Evolutionary conservation across 2,329 filamentous ascomycete species (phyloP).

Genomic region (Diaporthe caulivora): DNA sequence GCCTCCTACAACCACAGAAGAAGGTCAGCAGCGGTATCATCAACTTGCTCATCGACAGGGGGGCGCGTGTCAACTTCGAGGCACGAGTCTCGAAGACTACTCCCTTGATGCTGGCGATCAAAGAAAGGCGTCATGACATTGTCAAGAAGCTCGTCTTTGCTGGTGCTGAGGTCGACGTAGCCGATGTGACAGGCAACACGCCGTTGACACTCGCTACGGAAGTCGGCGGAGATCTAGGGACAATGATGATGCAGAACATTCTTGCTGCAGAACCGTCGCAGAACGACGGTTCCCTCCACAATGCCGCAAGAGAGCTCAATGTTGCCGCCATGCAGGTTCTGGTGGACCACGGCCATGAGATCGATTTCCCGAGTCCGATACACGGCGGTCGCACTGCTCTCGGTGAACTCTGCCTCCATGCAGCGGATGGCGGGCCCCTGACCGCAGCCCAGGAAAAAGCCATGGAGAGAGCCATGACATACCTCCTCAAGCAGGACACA

Average conservation of each 20-base stretch:
- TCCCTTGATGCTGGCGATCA: conserved; percentile 71
- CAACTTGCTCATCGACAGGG: conserved; percentile 64
- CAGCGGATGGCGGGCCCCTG: conserved; percentile 59
- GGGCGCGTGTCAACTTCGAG: conserved; percentile 70
- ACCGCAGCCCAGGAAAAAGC: conserved; percentile 61
- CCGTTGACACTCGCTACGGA: conserved; percentile 71
- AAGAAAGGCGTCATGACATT: conserved; percentile 66
- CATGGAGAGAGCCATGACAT: conserved; percentile 69
- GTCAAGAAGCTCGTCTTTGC: conserved; percentile 68
- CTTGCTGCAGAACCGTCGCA: conserved; percentile 67
- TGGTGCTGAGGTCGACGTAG: conserved; percentile 70
- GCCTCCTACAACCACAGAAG: conserved; percentile 73
- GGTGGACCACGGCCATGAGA: conserved; percentile 70
- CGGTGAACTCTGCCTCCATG: conserved; percentile 72
- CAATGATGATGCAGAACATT: conserved; percentile 66
- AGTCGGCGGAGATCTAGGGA: conserved; percentile 65
- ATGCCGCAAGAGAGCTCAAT: conserved; percentile 71
- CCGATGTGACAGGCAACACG: conserved; percentile 68
- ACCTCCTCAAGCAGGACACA: conserved; percentile 68
- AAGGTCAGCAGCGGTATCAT: conserved; percentile 70
- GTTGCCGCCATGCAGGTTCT: conserved; percentile 67
- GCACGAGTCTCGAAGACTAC: conserved; percentile 65
- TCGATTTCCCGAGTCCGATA: conserved; percentile 73
- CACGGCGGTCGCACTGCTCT: conserved; percentile 74
- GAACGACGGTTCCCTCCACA: conserved; percentile 77